These are phyloP conservation scores for Dryas drummondii DNA, from an alignment of 306 rosid species.

Conservation along the genomic window DNA sequence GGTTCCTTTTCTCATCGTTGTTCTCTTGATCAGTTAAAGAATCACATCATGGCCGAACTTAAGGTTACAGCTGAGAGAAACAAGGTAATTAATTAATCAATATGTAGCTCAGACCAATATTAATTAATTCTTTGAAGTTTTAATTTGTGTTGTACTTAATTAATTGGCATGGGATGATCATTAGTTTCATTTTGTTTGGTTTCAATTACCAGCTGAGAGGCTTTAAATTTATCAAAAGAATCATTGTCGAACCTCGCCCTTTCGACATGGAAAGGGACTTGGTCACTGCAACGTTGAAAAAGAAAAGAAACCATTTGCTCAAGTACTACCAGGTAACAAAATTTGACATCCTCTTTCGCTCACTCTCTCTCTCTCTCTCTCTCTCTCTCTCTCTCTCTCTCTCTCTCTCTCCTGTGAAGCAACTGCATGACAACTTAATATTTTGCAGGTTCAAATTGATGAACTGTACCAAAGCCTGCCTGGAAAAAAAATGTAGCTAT, in stretches of 20 bases:
- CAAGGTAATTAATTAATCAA: conserved; percentile 43
- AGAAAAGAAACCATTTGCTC: conserved; percentile 67
- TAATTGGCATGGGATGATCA: too few relatives aligned
- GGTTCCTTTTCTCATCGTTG: conserved; percentile 57
- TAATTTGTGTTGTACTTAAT: too few relatives aligned
- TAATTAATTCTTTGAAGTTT: too few relatives aligned
- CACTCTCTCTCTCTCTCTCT: background rate
- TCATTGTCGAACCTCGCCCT: conserved; percentile 54
- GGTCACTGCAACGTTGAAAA: conserved; percentile 83
- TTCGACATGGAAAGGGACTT: conserved; percentile 72
- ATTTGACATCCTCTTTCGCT: background rate
- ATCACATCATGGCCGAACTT: conserved; percentile 56
- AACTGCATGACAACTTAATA: conserved; percentile 11
- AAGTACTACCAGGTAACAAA: conserved; percentile 57
- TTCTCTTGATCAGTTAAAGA: conserved; percentile 60
- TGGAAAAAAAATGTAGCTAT: background rate
- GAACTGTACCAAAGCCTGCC: conserved; percentile 43
- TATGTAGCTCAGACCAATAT: too few relatives aligned
- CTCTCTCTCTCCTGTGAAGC: background rate
- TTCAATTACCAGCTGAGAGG: conserved; percentile 59
- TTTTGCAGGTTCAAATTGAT: conserved; percentile 61
- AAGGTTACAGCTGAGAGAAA: conserved; percentile 62
- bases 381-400: too few relatives aligned
- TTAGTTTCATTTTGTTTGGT: background rate
- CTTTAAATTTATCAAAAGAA: conserved; percentile 65